These are phyloP conservation scores for Ophidiomyces ophidiicola DNA, from an alignment of 2,329 filamentous ascomycete genomes.

Conservation along the genomic window DNA sequence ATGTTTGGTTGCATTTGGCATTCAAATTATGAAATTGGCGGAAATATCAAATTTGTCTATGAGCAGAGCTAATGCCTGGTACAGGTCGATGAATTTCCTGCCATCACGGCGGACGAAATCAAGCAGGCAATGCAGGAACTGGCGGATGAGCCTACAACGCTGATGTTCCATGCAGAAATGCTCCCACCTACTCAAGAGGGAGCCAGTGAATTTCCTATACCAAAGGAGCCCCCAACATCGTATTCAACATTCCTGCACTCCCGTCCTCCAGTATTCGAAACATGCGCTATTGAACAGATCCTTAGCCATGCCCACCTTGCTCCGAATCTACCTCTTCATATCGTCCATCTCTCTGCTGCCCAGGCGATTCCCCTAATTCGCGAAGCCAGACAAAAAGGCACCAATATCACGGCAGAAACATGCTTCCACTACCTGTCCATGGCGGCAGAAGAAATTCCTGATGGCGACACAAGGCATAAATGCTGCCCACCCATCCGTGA, in stretches of 20 bases:
- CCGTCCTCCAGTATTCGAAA: constrained; percentile 79
- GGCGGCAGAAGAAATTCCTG: constrained; percentile 65
- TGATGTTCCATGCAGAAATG: constrained; percentile 99
- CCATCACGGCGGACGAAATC: constrained; percentile 70
- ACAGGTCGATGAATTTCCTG: constrained; percentile 89
- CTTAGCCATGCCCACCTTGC: constrained; percentile 67
- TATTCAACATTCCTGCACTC: constrained; percentile 90
- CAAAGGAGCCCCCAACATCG: constrained; percentile 53
- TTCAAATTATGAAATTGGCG: not conserved
- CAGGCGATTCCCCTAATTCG: constrained; percentile 73
- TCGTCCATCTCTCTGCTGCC: constrained; percentile 83
- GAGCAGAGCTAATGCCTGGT: not conserved
- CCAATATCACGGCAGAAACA: constrained; percentile 86
- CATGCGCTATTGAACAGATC: constrained; percentile 78
- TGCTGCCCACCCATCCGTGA: constrained; percentile 87
- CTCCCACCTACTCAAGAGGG: constrained; percentile 58
- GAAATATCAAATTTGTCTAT: too few species aligned
- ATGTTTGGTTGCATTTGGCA: constrained; percentile 34
- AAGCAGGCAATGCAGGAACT: constrained; percentile 67
- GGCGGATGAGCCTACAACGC: constrained; percentile 67
- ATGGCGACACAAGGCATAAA: constrained; percentile 85
- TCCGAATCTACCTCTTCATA: constrained; percentile 73
- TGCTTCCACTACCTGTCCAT: constrained; percentile 91
- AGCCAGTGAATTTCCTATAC: constrained; percentile 45
- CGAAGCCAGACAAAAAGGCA: constrained; percentile 56